These are phyloP conservation scores for Reticulascus tulasneorum DNA, from an alignment of 2,329 filamentous ascomycete species.

Conservation along the genomic window DNA sequence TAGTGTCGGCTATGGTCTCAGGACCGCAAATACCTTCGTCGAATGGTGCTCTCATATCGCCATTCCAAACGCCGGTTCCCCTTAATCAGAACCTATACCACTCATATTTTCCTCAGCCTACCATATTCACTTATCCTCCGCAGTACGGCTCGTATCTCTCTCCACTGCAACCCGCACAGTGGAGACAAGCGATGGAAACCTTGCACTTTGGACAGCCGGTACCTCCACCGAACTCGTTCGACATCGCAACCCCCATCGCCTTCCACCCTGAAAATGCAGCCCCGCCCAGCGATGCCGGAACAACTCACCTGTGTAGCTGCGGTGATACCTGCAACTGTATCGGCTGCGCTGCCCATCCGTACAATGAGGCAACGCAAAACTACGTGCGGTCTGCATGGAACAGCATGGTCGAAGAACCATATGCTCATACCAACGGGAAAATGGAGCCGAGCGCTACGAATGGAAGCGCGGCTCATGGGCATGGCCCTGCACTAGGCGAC, in stretches of 20 bases:
- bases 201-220: conserved; percentile 32
- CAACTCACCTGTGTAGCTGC: conserved; percentile 51
- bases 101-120: conserved; percentile 38
- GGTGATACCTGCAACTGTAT: conserved; percentile 64
- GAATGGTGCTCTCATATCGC: conserved; percentile 23
- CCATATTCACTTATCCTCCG: conserved; percentile 49
- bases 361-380: conserved; percentile 58
- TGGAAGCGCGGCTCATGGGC: conserved; percentile 3
- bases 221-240: conserved; percentile 18
- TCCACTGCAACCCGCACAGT: conserved; percentile 51
- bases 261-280: conserved; percentile 7
- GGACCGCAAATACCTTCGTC: conserved; percentile 19
- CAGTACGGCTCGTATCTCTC: conserved; percentile 53
- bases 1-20: neutral
- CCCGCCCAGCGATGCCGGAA: conserved; percentile 20
- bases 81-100: conserved; percentile 34
- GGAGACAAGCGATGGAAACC: conserved; percentile 42
- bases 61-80: conserved; percentile 30
- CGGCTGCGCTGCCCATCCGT: conserved; percentile 64
- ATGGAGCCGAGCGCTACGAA: conserved; percentile 3
- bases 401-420: conserved; percentile 33
- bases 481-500: conserved; percentile 7
- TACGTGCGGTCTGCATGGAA: conserved; percentile 47
- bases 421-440: conserved; percentile 17
- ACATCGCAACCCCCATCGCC: conserved; percentile 4